A percentile compares a stretch with the other conserved stretches of the same genome.
phyloP scores from a whole-genome alignment of 2,329 filamentous ascomycete species.

The Aspergillus hiratsukae region DNA sequence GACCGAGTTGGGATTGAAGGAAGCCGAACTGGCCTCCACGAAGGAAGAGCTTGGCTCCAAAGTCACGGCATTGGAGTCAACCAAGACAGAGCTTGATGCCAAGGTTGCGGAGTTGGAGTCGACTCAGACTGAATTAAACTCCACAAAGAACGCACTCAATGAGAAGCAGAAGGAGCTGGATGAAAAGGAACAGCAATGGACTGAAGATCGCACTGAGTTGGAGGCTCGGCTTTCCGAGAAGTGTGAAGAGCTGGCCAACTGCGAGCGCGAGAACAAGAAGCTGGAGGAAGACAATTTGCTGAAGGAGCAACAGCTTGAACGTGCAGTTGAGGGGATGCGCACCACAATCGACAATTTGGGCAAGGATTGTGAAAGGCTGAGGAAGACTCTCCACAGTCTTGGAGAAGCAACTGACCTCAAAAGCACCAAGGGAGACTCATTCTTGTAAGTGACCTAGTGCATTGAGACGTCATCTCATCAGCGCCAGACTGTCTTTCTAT shows the following conservation, averaged over 20 bases:
- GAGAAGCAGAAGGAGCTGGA: slow-evolving; percentile 26
- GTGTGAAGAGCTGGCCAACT: slow-evolving; percentile 37
- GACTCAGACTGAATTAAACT: slow-evolving; percentile 26
- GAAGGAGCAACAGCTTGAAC: slow-evolving; percentile 45
- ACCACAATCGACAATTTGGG: slow-evolving; percentile 48
- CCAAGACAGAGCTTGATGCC: slow-evolving; percentile 24
- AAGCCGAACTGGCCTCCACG: slow-evolving; percentile 25
- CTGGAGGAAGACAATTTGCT: slow-evolving; percentile 44
- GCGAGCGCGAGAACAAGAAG: slow-evolving; percentile 41
- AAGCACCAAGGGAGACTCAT: slow-evolving; percentile 46
- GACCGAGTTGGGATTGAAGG: slow-evolving; percentile 26
- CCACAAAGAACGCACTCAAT: slow-evolving; percentile 20
- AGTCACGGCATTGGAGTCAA: slow-evolving; percentile 21
- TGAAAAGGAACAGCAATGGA: slow-evolving; percentile 32
- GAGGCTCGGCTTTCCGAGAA: slow-evolving; percentile 39
- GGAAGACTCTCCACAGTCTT: slow-evolving; percentile 47
- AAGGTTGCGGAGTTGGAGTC: slow-evolving; percentile 10
- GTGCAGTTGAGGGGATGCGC: slow-evolving; percentile 39
- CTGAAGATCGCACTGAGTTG: slow-evolving; percentile 26
- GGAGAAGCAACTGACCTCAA: slow-evolving; percentile 50
- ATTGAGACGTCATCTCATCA: slow-evolving; percentile 17
- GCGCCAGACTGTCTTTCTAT: slow-evolving; percentile 12
- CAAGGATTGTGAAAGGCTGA: slow-evolving; percentile 48
- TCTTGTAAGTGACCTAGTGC: slow-evolving; percentile 45
- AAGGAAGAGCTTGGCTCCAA: slow-evolving; percentile 28